Base-by-base conservation (phyloP, 176 grass and related monocot species). In the Stipa capillata region DNA sequence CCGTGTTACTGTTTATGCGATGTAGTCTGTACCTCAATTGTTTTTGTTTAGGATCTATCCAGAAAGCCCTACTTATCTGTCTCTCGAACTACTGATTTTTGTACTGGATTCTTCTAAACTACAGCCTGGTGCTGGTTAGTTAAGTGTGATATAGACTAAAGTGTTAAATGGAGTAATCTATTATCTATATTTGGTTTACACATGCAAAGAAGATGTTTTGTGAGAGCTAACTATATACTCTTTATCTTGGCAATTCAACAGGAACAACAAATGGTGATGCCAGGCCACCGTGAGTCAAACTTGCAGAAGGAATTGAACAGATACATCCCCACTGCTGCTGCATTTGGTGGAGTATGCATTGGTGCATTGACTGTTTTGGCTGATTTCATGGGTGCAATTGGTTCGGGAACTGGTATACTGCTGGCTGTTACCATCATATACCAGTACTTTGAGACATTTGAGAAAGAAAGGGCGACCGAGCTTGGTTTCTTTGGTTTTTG, bases 401-500 rank as follows among this genome's bases (percentile, higher is more conserved):
- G 87, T 53, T 89, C 87, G 39, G 87, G 87, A 84, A 89, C 87
- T 12, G 87, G 82, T 32, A 89, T 89, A 29, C 63, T 89, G 82
- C 77, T 89, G 43, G 87, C 87, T 10, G 82, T 85, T 27, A 89
- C 87, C 44, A 89, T 89, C 82, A 81, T 89, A 25, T 89, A 89
- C 69, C 86, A 84, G n/a, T 80, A 88, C 61, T 84, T 88, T 10
- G 86, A 88, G 81, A 88, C 81, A 73, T 88, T 88, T 2, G 81
- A 84, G 69, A 88, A 88, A 27, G 81, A 88, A 50, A 74, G 86
- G 61, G 86, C 76, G 2, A 88, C 69, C 1, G 69, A 88, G 59
- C 81, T 88, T 60, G 86, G 86, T 84, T 88, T 88, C 76, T 88
- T 97, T 8, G 94, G 91, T n/a, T 79, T 97, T 68, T 97, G 77